Percentiles rank a stretch among this genome's conserved stretches.
Conservation (phyloP, 208 protist species). For the Wallacemonas sp. region DNA sequence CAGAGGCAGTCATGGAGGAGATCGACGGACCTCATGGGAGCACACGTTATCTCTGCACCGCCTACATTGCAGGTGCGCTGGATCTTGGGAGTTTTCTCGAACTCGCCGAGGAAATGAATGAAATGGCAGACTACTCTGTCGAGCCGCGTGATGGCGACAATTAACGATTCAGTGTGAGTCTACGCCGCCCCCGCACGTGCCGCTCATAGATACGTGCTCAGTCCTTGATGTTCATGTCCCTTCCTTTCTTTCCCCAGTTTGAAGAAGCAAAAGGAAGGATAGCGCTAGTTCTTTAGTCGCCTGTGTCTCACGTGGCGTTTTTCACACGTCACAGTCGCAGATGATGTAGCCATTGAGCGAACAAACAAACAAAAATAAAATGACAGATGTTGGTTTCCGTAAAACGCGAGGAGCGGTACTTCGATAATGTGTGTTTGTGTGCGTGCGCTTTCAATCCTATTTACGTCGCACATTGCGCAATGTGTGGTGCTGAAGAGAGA, state of each 20-base stretch:
- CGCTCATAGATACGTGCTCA: too few relatives aligned
- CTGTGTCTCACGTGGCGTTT: background rate
- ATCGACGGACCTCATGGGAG: constrained; percentile 32
- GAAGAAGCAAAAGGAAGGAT: background rate
- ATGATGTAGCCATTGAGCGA: too few relatives aligned
- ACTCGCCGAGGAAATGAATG: constrained; percentile 60
- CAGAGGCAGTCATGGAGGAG: constrained; percentile 47
- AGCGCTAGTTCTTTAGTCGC: too few relatives aligned
- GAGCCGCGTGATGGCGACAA: background rate
- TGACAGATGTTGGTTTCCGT: background rate
- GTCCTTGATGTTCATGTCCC: too few relatives aligned
- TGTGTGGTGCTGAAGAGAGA: too few relatives aligned
- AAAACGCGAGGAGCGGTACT: too few relatives aligned
- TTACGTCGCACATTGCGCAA: too few relatives aligned
- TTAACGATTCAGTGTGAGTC: too few relatives aligned
- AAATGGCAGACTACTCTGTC: constrained; percentile 35
- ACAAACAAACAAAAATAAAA: background rate
- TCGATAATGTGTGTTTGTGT: background rate
- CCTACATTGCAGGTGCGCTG: constrained; percentile 71
- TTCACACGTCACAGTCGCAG: too few relatives aligned
- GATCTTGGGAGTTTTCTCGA: constrained; percentile 73
- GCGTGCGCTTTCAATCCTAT: too few relatives aligned
- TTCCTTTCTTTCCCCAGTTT: too few relatives aligned
- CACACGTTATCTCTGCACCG: constrained; percentile 54
- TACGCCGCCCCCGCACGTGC: too few relatives aligned